Evolutionary conservation across 225 moss, liverwort and hornwort species (phyloP).

Genomic region (Ulota crispa): DNA sequence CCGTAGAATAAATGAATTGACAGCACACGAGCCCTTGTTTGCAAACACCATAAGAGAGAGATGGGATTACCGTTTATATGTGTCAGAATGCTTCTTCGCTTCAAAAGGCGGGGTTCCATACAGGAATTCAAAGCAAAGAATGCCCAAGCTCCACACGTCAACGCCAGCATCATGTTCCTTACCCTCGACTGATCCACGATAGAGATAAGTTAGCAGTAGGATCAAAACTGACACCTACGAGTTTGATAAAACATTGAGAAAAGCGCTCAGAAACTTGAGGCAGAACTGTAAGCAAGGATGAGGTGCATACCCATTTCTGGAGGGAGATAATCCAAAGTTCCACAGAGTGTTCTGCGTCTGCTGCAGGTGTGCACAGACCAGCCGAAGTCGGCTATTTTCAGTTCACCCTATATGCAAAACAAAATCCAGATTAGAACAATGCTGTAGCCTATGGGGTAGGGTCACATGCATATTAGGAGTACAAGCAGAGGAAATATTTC

Average conservation of each 20-base stretch:
- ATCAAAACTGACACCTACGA: too few species aligned
- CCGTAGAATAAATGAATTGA: too few species aligned
- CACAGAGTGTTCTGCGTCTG: slow-evolving; percentile 81
- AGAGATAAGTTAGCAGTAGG: background rate
- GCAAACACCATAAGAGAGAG: background rate
- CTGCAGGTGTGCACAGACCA: slow-evolving; percentile 97
- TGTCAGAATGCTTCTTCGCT: slow-evolving; percentile 82
- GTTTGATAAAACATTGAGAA: accelerated
- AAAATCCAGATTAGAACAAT: background rate
- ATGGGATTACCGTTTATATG: slow-evolving; percentile 62
- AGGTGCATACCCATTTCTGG: slow-evolving; percentile 86
- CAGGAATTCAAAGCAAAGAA: slow-evolving; percentile 92
- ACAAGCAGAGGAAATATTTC: background rate
- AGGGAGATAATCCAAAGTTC: slow-evolving; percentile 93
- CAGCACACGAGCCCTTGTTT: background rate
- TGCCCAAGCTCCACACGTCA: slow-evolving; percentile 96
- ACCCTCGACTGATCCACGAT: slow-evolving; percentile 63
- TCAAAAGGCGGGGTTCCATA: slow-evolving; percentile 96
- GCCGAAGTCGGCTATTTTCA: slow-evolving; percentile 97
- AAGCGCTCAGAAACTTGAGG: background rate
- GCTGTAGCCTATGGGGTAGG: accelerated
- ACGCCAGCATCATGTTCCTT: slow-evolving; percentile 90
- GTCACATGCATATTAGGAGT: background rate
- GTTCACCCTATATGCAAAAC: slow-evolving; percentile 61
- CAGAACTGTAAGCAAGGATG: background rate